Evolutionary conservation across 768 basidiomycete genomes (phyloP).

Genomic region (Russula sp.): DNA sequence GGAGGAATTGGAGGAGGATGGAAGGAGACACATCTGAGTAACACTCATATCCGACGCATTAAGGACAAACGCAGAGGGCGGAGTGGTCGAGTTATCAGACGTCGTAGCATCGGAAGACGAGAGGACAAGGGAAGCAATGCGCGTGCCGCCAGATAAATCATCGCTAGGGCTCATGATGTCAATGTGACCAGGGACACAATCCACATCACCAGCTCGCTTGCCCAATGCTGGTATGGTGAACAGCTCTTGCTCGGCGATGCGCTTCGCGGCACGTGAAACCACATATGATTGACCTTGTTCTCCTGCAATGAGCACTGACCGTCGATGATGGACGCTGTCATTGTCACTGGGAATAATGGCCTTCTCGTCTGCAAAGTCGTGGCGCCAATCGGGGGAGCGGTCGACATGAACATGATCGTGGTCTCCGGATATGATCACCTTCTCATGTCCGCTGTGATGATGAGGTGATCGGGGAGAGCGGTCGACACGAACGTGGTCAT

Average conservation of each 20-base stretch:
- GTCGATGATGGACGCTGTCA: slow-evolving; percentile 23
- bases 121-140: slow-evolving; percentile 38
- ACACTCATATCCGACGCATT: slow-evolving; percentile 27
- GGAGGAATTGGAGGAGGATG: slow-evolving; percentile 11
- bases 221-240: neutral
- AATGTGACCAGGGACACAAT: slow-evolving; percentile 36
- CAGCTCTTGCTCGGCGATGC: slow-evolving; percentile 14
- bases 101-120: slow-evolving; percentile 10
- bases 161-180: slow-evolving; percentile 39
- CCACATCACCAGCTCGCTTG: slow-evolving; percentile 11
- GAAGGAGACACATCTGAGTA: slow-evolving; percentile 28
- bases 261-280: slow-evolving; percentile 19
- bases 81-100: slow-evolving; percentile 1
- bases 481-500: slow-evolving; percentile 14
- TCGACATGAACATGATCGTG: slow-evolving; percentile 15
- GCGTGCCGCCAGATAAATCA: slow-evolving; percentile 29
- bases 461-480: slow-evolving; percentile 11
- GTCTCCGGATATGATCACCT: slow-evolving; percentile 11
- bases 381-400: slow-evolving; percentile 3
- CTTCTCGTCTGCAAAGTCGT: slow-evolving; percentile 20
- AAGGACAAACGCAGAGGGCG: slow-evolving; percentile 24
- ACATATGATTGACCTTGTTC: slow-evolving; percentile 21
- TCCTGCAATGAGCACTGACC: slow-evolving; percentile 18
- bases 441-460: slow-evolving; percentile 1
- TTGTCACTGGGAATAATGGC: slow-evolving; percentile 22